These are phyloP conservation scores for Marsdenia floribunda DNA, from an alignment of 257 asterid genomes.

Conservation along the genomic window DNA sequence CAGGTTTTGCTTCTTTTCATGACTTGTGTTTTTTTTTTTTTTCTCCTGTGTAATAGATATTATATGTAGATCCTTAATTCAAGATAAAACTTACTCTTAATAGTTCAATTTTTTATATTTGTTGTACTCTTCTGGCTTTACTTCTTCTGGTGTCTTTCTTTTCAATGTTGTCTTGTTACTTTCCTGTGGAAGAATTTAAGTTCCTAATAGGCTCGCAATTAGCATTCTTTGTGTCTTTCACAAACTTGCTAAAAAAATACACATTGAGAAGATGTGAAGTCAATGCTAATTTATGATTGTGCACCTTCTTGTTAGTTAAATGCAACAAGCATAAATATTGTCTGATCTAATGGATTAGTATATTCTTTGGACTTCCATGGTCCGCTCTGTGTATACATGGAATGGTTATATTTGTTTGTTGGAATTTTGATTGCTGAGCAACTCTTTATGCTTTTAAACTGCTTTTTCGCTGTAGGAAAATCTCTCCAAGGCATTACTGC, in stretches of 20 bases:
- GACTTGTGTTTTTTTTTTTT: constrained; percentile 8
- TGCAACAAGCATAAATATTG: neutral
- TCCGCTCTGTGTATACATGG: neutral
- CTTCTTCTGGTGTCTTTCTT: neutral
- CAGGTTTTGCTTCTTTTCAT: constrained; percentile 45
- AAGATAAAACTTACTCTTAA: neutral
- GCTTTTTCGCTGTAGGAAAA: neutral
- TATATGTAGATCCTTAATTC: neutral
- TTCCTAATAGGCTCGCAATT: neutral
- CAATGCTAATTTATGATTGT: neutral
- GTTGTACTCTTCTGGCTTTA: neutral
- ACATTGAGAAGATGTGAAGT: neutral
- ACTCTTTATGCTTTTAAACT: neutral
- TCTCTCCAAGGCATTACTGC: neutral
- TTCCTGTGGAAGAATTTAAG: neutral
- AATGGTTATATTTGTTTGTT: neutral
- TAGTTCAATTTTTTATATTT: neutral
- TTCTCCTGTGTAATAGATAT: neutral
- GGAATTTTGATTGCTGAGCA: neutral
- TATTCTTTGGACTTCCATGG: neutral
- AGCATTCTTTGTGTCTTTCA: neutral
- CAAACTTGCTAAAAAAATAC: neutral
- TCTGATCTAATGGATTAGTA: neutral
- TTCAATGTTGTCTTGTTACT: neutral
- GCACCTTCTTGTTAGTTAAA: neutral